Evolutionary conservation across 2,329 filamentous ascomycete genomes (phyloP).

Genomic region (Monilinia vaccinii-corymbosi): DNA sequence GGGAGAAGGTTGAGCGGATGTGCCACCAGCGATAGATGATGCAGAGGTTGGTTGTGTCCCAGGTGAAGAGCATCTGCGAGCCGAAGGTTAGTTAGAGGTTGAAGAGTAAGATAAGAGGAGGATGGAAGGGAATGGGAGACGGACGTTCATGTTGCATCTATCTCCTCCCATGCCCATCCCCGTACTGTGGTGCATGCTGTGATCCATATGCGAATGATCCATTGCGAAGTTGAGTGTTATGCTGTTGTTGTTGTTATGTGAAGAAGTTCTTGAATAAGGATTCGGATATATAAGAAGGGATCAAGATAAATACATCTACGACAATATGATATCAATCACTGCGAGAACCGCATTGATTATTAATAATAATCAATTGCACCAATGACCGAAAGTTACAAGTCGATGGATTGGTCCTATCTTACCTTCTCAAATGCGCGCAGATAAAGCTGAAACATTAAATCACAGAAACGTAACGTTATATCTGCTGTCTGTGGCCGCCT

Average conservation of each 20-base stretch:
- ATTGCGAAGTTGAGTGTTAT: background rate
- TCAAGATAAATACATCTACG: background rate
- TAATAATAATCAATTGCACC: background rate
- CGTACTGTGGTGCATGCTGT: slow-evolving; percentile 39
- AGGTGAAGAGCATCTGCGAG: slow-evolving; percentile 93
- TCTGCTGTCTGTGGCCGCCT: background rate
- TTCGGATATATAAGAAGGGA: background rate
- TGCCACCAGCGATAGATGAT: slow-evolving; percentile 93
- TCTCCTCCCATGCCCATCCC: slow-evolving; percentile 42
- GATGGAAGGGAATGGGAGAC: slow-evolving; percentile 23
- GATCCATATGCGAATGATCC: slow-evolving; percentile 17
- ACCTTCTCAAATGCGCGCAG: slow-evolving; percentile 10
- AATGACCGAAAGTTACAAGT: background rate
- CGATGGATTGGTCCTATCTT: background rate
- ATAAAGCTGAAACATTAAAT: too few species aligned
- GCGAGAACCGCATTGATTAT: background rate
- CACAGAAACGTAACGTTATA: background rate
- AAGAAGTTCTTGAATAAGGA: background rate
- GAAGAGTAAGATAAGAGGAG: background rate
- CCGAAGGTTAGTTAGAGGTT: background rate
- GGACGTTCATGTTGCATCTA: slow-evolving; percentile 87
- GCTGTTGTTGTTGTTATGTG: background rate
- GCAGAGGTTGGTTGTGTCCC: slow-evolving; percentile 88
- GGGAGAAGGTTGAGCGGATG: slow-evolving; percentile 61
- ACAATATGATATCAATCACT: background rate